Evolutionary conservation across 2,329 filamentous ascomycete species (phyloP), one percentile per base, ranked within the genome.

Genomic region (Claviceps pazoutovae): DNA sequence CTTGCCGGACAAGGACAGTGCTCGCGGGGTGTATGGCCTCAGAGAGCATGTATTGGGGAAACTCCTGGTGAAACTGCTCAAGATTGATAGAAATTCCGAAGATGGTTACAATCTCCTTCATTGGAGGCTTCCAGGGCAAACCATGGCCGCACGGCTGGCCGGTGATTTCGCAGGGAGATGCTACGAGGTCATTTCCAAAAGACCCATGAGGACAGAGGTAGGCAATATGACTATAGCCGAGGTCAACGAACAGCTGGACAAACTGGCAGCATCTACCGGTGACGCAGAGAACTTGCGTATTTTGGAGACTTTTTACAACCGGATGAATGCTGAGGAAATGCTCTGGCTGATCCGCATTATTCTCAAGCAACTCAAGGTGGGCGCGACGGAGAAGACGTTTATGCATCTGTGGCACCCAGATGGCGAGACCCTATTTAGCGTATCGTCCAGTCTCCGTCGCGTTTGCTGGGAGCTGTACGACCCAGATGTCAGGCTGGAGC

Each of bases 261-360:
- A 78, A 59, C 74, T 98, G 34, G 83, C 89, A 0, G 77, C 77
- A 1, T 83, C 84, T 0, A 78, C 80, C 0, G 86, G 86, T 50
- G 91, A 97, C 69, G 78, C 85, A n/a, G 79, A 91, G 56, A 91
- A 97, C 59, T 64, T 88, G 42, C 82, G 82, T 0, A 84, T 98
- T 37, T 80, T 97, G 58, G 78, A 85, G 56, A 76, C 82, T 4
- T 95, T 97, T 62, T 97, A 97, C 66, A 78, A 82, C 46, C 78
- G 80, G 23, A 97, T 97, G 93, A 94, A 94, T 59, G 79, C 93
- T 0, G 86, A 95, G 56, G 93, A 98, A 69, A 71, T 98, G 58
- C 84, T 86, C 71, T 98, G 93, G 93, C 73, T 97, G 51, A 88
- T 98, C 56, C 84, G 91, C 14, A 96, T 98, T 60, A 84, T 98